phyloP scores from a whole-genome alignment of 2,329 filamentous ascomycete species.

The Pyrenophora seminiperda region DNA sequence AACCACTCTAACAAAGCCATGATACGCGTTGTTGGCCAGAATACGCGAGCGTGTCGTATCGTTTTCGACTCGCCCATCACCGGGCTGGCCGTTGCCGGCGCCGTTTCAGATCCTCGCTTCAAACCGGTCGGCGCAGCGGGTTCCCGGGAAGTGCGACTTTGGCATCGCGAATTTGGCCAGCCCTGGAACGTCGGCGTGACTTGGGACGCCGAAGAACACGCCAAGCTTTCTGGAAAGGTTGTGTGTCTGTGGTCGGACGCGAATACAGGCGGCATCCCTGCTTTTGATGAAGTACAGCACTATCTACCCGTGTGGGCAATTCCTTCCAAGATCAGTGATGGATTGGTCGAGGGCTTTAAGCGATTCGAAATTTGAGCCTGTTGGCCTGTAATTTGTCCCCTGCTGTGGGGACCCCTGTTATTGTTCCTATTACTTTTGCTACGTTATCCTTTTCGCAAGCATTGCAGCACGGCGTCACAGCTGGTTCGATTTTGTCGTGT shows the following conservation, averaged over 20 bases:
- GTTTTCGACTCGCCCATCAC: conserved; percentile 71
- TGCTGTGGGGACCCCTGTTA: conserved; percentile 32
- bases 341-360: conserved; percentile 80
- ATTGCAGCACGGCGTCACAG: conserved; percentile 39
- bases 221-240: conserved; percentile 61
- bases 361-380: conserved; percentile 55
- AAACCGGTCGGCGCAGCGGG: conserved; percentile 67
- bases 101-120: conserved; percentile 67
- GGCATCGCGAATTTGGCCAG: conserved; percentile 79
- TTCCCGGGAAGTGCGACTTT: conserved; percentile 73
- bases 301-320: conserved; percentile 82
- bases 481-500: conserved; percentile 19
- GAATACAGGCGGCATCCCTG: conserved; percentile 78
- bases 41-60: conserved; percentile 80
- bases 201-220: conserved; percentile 57
- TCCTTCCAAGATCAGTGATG: conserved; percentile 75
- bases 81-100: conserved; percentile 67
- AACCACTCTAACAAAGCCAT: conserved; percentile 59
- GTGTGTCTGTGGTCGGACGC: conserved; percentile 88
- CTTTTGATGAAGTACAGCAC: conserved; percentile 76
- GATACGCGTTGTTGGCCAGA: conserved; percentile 70
- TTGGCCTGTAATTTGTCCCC: conserved; percentile 25
- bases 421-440: conserved; percentile 35
- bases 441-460: conserved; percentile 40
- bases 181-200: conserved; percentile 77